These are phyloP conservation scores for Colletotrichum siamense DNA, from an alignment of 2,329 filamentous ascomycete genomes.

Conservation along the genomic window DNA sequence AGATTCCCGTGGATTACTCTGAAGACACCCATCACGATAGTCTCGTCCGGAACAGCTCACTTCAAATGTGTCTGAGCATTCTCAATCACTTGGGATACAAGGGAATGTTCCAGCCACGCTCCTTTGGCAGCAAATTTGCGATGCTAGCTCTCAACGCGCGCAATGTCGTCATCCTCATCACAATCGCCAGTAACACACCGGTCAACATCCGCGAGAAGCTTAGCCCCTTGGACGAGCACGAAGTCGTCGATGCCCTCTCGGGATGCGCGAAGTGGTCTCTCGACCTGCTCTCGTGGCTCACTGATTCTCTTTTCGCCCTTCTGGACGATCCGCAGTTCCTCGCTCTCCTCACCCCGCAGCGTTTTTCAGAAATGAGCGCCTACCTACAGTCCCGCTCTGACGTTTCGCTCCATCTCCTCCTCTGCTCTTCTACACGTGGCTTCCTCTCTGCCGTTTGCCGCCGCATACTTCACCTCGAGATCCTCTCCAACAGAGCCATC, in stretches of 20 bases:
- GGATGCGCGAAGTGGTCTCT: slow-evolving; percentile 82
- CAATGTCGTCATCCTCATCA: slow-evolving; percentile 70
- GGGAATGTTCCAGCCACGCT: slow-evolving; percentile 65
- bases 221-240: slow-evolving; percentile 69
- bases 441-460: slow-evolving; percentile 74
- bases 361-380: slow-evolving; percentile 53
- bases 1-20: slow-evolving; percentile 81
- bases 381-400: slow-evolving; percentile 62
- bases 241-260: slow-evolving; percentile 74
- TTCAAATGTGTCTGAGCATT: slow-evolving; percentile 80
- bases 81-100: slow-evolving; percentile 80
- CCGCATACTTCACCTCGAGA: slow-evolving; percentile 63
- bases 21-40: slow-evolving; percentile 75
- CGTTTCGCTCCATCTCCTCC: slow-evolving; percentile 66
- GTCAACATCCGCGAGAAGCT: slow-evolving; percentile 59
- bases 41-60: slow-evolving; percentile 72
- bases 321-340: slow-evolving; percentile 58
- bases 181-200: slow-evolving; percentile 65
- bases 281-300: slow-evolving; percentile 70
- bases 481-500: slow-evolving; percentile 52
- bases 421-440: slow-evolving; percentile 76
- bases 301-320: slow-evolving; percentile 63
- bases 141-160: slow-evolving; percentile 78
- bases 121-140: slow-evolving; percentile 75
- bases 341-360: slow-evolving; percentile 51